Percentiles rank a stretch among this genome's conserved stretches.
phyloP scores from a whole-genome alignment of 768 basidiomycete species.

The Tremella mesenterica region DNA sequence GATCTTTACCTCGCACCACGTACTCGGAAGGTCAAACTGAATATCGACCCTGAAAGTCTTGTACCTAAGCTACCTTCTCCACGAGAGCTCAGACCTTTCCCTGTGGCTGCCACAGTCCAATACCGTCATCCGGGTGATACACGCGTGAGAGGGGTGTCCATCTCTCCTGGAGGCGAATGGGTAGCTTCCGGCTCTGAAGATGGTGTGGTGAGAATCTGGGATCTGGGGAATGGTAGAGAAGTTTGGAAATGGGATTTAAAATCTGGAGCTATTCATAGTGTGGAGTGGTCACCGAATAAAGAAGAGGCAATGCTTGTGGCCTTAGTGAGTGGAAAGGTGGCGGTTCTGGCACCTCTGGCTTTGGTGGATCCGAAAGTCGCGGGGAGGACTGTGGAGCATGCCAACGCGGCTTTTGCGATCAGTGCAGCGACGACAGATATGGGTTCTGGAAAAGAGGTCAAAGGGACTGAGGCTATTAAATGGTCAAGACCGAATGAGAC shows the following conservation, averaged over 20 bases:
- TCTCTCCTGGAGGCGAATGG: conserved; percentile 87
- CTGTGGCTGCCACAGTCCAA: conserved; percentile 66
- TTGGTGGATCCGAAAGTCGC: conserved; percentile 63
- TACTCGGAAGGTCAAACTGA: conserved; percentile 63
- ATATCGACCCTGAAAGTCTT: conserved; percentile 81
- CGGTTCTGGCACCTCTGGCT: conserved; percentile 40
- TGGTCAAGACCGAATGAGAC: conserved; percentile 45
- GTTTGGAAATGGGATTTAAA: conserved; percentile 78
- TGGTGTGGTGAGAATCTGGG: conserved; percentile 82
- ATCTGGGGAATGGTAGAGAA: conserved; percentile 77
- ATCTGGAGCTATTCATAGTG: conserved; percentile 61
- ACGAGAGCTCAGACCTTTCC: conserved; percentile 85
- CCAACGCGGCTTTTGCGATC: conserved; percentile 53
- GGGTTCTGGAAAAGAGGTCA: conserved; percentile 29
- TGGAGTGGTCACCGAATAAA: conserved; percentile 87
- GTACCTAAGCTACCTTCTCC: conserved; percentile 93
- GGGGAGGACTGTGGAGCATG: conserved; percentile 54
- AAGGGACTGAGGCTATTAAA: conserved; percentile 43
- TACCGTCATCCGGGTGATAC: conserved; percentile 58
- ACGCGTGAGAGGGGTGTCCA: conserved; percentile 63
- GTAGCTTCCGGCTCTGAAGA: conserved; percentile 82
- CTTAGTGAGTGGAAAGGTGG: conserved; percentile 47
- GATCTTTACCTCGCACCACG: conserved; percentile 95
- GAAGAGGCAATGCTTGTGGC: conserved; percentile 56
- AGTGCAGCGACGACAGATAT: conserved; percentile 41